These are phyloP conservation scores for Pythium coloratum DNA, from an alignment of 352 stramenopile genomes.

Conservation along the genomic window DNA sequence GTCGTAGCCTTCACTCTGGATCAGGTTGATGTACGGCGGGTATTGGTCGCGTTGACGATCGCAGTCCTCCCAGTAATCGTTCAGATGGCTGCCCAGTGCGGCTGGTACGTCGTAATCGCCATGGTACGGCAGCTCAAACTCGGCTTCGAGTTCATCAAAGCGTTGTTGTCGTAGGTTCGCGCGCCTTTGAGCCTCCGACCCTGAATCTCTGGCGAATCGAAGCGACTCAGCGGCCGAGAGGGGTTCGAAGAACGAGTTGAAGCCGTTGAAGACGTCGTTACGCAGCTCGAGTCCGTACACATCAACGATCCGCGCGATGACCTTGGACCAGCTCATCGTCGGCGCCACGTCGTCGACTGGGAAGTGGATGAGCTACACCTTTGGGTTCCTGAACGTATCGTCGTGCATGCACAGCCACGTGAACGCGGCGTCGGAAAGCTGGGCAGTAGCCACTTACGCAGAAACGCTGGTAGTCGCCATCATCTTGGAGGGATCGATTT, in stretches of 20 bases:
- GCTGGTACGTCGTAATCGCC: background rate
- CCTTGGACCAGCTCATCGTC: too few species aligned
- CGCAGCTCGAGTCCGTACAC: too few species aligned
- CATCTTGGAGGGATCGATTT: too few species aligned
- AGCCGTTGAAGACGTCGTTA: background rate
- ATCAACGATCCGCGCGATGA: too few species aligned
- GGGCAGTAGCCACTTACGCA: too few species aligned
- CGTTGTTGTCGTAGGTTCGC: background rate
- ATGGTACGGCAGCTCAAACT: background rate
- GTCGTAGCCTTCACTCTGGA: background rate
- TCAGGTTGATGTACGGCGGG: background rate
- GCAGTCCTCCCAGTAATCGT: background rate
- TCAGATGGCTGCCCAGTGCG: background rate
- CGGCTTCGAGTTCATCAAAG: background rate
- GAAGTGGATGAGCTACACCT: background rate
- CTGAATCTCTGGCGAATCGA: background rate
- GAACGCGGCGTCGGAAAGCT: background rate
- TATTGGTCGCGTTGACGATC: background rate
- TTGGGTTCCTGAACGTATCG: background rate
- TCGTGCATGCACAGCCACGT: too few species aligned
- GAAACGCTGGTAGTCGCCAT: too few species aligned
- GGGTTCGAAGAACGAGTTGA: background rate
- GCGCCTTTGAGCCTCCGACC: background rate
- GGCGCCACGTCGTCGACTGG: too few species aligned
- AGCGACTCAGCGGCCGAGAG: background rate